These are phyloP conservation scores for Borovskyia barvae DNA, from an alignment of 208 protist genomes.

Conservation along the genomic window DNA sequence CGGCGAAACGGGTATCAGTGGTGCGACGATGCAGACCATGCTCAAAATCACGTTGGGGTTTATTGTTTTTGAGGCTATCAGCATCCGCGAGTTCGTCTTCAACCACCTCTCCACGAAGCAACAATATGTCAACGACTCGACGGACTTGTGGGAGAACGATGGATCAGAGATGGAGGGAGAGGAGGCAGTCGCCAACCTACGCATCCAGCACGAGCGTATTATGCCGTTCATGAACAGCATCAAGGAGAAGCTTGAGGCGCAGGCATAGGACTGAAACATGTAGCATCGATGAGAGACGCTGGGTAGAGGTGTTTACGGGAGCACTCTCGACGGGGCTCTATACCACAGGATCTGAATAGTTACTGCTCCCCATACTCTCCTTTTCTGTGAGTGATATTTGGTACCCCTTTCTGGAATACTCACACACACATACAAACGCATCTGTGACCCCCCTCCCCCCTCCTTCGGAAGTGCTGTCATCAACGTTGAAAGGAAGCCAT, in stretches of 20 bases:
- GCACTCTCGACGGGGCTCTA: too few relatives aligned
- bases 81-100: constrained; percentile 53
- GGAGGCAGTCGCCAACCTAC: constrained; percentile 82
- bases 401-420: too few relatives aligned
- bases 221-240: constrained; percentile 90
- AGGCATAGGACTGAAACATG: constrained; percentile 9
- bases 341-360: too few relatives aligned
- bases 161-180: constrained; percentile 82
- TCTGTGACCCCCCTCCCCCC: too few relatives aligned
- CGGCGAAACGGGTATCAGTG: constrained; percentile 77
- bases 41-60: constrained; percentile 35
- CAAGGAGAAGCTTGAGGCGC: constrained; percentile 64
- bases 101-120: constrained; percentile 46
- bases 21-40: constrained; percentile 39
- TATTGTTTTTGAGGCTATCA: constrained; percentile 26
- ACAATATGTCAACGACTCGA: constrained; percentile 77
- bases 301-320: too few relatives aligned
- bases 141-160: constrained; percentile 79
- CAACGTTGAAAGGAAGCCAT: too few relatives aligned
- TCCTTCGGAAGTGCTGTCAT: too few relatives aligned
- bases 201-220: constrained; percentile 87
- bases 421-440: too few relatives aligned
- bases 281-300: too few relatives aligned
- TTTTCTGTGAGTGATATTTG: too few relatives aligned
- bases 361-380: too few relatives aligned